These are phyloP conservation scores for Tulasnella sp. DNA, from an alignment of 768 basidiomycete species.

Conservation along the genomic window DNA sequence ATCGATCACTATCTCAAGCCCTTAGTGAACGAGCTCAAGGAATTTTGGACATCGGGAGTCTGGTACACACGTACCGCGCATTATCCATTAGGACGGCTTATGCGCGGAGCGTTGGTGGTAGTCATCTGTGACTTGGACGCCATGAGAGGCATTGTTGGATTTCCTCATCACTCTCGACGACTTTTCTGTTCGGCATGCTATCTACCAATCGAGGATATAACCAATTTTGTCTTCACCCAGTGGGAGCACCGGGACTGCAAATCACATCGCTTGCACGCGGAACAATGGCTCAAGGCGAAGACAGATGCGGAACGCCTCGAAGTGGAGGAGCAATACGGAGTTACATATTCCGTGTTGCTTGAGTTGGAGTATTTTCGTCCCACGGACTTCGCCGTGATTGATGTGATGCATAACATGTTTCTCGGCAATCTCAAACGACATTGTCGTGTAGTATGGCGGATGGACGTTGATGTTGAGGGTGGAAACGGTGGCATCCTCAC, in stretches of 20 bases:
- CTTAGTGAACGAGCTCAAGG: neutral
- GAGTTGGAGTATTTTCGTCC: neutral
- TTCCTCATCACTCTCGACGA: neutral
- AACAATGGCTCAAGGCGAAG: neutral
- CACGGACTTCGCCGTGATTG: neutral
- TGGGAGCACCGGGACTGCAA: neutral
- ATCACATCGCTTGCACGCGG: neutral
- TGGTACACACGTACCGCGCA: neutral
- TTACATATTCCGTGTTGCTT: neutral
- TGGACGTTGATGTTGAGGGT: slow-evolving; percentile 18
- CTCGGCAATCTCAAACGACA: slow-evolving; percentile 28
- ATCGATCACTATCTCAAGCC: neutral
- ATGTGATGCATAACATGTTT: slow-evolving; percentile 30
- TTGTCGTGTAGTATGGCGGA: slow-evolving; percentile 22
- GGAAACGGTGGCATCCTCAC: slow-evolving; percentile 14
- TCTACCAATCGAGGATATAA: neutral
- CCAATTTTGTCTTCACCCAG: neutral
- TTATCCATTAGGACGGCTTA: slow-evolving; percentile 16
- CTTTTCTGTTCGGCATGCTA: slow-evolving; percentile 5
- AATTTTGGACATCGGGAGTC: neutral
- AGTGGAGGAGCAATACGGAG: neutral
- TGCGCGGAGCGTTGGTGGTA: slow-evolving; percentile 25
- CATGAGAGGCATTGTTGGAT: slow-evolving; percentile 22
- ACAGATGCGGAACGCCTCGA: neutral
- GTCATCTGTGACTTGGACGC: slow-evolving; percentile 27